Evolutionary conservation across 2,329 filamentous ascomycete genomes (phyloP).

Genomic region (Trichoderma cornu-damae): DNA sequence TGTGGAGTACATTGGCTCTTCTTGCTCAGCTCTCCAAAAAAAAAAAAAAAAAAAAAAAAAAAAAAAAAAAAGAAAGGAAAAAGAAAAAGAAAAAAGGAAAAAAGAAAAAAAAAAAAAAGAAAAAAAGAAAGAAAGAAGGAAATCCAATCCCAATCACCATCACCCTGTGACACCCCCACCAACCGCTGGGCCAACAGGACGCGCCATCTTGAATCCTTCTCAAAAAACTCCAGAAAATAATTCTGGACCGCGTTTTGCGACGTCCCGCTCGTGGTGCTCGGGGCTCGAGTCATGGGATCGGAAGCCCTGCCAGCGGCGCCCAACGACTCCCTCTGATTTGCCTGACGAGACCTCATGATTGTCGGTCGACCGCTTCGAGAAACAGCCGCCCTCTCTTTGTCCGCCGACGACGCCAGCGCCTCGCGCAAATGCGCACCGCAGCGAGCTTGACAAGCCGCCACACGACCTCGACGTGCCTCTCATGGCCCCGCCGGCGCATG

Average conservation of each 20-base stretch:
- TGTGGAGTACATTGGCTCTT: not conserved
- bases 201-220: conserved; percentile 6
- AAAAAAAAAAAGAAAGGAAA: too few relatives aligned
- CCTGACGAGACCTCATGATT: not conserved
- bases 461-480: conserved; percentile 26
- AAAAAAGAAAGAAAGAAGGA: too few relatives aligned
- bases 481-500: conserved; percentile 23
- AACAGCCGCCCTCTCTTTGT: not conserved
- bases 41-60: too few relatives aligned
- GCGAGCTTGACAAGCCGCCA: not conserved
- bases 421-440: not conserved
- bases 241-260: conserved; percentile 15
- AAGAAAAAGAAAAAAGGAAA: too few relatives aligned
- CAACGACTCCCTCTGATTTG: not conserved
- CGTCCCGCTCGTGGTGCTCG: conserved; percentile 8
- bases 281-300: conserved; percentile 9
- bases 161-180: conserved; percentile 8
- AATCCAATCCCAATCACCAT: too few relatives aligned
- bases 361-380: not conserved
- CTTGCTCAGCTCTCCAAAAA: not conserved
- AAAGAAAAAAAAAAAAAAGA: too few relatives aligned
- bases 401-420: not conserved
- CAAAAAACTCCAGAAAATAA: conserved; percentile 14
- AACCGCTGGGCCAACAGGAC: not conserved
- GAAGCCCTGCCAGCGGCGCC: not conserved